Base-by-base conservation (phyloP, 2,329 filamentous ascomycete species). In the Myriosclerotinia curreyana region DNA sequence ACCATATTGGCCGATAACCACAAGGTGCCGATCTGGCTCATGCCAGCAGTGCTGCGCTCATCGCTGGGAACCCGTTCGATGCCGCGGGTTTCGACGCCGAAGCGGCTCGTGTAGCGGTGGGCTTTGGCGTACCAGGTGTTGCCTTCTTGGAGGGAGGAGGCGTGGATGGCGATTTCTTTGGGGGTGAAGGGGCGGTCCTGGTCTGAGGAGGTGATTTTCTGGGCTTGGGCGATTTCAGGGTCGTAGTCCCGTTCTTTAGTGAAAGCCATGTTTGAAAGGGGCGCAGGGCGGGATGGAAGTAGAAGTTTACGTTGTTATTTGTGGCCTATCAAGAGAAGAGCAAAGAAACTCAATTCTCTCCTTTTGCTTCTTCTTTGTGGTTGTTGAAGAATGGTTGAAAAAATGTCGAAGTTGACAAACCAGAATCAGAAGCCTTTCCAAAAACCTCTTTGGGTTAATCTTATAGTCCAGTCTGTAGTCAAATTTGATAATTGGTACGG, bases 1-100 rank as follows among this genome's bases (percentile, higher is more conserved):
- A 90, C 87, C 86, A 92, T 86, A 76, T 92, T 92, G 71, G 88
- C 88, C 1, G 88, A 87, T 52, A 91, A 79, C 89, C 89, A 92
- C 86, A 89, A 60, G 54, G 88, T 91, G 59, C 86, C 85, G 67
- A 90, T 83, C 70, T 90, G 89, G 71, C 83, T 78, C 75, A 89
- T 81, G 31, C 83, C 85, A 44, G 78, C 82, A 74, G 90, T 86
- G 7, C 82, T 86, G 69, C 88, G 79, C 77, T 92, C 89, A 71
- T 87, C 80, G 62, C 85, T 83, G 0, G 88, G 88, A 42, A 92
- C 89, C 55, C 89, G 82, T 77, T 92, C 89, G 66, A 92, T 90
- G 62, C 89, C 89, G 72, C 89, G 79, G 77, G 90, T 85, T 76
- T 93, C 89, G 62, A 92, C 83, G 50, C 86, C 83, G 67, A 88